phyloP scores from a whole-genome alignment of 768 basidiomycete species.

The Dictyophora rubrovolvata region DNA sequence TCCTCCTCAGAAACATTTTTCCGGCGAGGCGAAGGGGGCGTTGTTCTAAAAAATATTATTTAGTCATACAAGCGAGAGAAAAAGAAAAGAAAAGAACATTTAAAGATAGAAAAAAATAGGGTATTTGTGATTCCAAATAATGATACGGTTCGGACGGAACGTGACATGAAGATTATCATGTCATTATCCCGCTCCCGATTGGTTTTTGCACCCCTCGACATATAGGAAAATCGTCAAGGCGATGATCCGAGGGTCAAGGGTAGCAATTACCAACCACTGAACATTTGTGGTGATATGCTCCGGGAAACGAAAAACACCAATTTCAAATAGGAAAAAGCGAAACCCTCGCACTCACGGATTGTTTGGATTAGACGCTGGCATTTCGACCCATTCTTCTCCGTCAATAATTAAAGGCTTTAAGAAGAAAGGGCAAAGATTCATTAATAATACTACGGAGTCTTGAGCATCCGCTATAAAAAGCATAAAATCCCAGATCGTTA shows the following conservation, averaged over 20 bases:
- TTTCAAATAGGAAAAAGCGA: background rate
- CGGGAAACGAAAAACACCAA: background rate
- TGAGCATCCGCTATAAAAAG: constrained; percentile 56
- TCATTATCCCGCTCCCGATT: constrained; percentile 19
- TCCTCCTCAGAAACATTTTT: constrained; percentile 52
- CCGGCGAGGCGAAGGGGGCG: constrained; percentile 17
- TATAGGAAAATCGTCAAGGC: background rate
- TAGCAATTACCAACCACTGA: background rate
- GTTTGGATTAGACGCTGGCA: constrained; percentile 23
- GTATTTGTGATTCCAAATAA: constrained; percentile 18
- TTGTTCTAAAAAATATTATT: background rate
- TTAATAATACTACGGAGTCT: constrained; percentile 60
- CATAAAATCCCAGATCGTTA: background rate
- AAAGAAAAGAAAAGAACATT: background rate
- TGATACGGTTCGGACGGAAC: background rate
- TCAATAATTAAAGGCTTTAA: constrained; percentile 51
- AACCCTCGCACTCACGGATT: background rate
- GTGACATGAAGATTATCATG: constrained; percentile 11
- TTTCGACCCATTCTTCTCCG: constrained; percentile 46
- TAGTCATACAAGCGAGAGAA: too few relatives aligned
- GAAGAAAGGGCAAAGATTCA: constrained; percentile 72
- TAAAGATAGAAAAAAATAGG: constrained; percentile 24
- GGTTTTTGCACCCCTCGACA: constrained; percentile 17
- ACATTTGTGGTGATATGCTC: background rate
- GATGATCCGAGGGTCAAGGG: too few relatives aligned